phyloP scores from a whole-genome alignment of 139 green algal genomes.

The Coelastrella sp. region DNA sequence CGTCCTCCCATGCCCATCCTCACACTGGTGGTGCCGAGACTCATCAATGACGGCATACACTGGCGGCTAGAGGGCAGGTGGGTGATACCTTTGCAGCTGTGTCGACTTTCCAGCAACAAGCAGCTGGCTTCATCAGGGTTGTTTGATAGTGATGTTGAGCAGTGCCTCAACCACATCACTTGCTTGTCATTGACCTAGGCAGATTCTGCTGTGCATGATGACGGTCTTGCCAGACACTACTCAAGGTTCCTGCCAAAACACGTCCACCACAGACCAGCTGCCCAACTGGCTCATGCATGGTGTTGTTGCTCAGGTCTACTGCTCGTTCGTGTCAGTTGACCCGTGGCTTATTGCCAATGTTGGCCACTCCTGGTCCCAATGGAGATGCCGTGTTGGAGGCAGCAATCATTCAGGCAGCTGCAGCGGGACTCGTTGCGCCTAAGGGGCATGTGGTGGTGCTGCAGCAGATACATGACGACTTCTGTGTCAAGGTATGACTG shows the following conservation, averaged over 20 bases:
- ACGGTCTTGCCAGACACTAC: too few species aligned
- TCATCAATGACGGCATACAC: constrained; percentile 81
- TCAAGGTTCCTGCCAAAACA: too few species aligned
- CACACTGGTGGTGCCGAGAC: constrained; percentile 88
- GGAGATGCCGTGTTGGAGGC: constrained; percentile 57
- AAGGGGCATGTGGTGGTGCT: constrained; percentile 83
- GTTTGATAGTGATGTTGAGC: too few species aligned
- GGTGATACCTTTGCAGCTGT: neutral
- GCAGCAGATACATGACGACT: constrained; percentile 69
- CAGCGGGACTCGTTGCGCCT: constrained; percentile 72
- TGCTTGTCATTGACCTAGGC: too few species aligned
- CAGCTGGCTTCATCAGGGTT: too few species aligned
- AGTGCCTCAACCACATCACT: too few species aligned
- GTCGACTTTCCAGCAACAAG: too few species aligned
- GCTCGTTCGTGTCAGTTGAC: constrained; percentile 86
- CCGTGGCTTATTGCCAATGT: constrained; percentile 86
- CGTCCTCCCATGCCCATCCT: constrained; percentile 89
- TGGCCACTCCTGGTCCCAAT: constrained; percentile 81
- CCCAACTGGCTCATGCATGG: too few species aligned
- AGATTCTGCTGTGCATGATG: too few species aligned
- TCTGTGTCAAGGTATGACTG: constrained; percentile 66
- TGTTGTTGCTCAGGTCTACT: neutral
- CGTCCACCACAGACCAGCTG: too few species aligned
- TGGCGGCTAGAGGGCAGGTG: constrained; percentile 85
- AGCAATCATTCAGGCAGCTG: constrained; percentile 15